Conservation (phyloP, 129 eudicot genomes). For the Dittrichia graveolens region DNA sequence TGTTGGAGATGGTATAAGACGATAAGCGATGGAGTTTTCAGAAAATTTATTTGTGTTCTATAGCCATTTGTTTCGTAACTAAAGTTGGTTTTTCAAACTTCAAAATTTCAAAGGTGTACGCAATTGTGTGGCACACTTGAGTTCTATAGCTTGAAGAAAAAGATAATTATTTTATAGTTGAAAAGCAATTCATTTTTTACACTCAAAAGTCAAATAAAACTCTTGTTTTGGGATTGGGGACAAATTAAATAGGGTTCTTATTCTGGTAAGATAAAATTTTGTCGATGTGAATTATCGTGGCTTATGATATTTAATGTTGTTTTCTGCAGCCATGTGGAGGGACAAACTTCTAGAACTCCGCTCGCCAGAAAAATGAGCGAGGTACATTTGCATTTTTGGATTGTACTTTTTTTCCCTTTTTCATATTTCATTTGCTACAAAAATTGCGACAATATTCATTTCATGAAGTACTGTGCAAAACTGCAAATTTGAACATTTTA, state of each 20-base stretch:
- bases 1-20: no score
- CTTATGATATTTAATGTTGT: constrained; percentile 6
- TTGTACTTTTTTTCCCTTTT: background rate
- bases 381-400: constrained; percentile 24
- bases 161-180: no score
- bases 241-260: background rate
- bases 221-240: constrained; percentile 5
- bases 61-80: no score
- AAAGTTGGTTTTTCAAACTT: no score
- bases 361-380: constrained; percentile 25
- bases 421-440: background rate
- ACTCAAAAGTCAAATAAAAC: background rate
- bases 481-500: constrained; percentile 1
- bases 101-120: no score
- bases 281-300: background rate
- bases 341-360: constrained; percentile 59
- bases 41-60: no score
- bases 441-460: background rate
- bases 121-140: no score
- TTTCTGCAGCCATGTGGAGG: constrained; percentile 63
- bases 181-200: no score
- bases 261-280: background rate
- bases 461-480: constrained; percentile 12
- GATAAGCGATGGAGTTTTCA: no score
- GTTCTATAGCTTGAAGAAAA: no score